A percentile compares a stretch with the other conserved stretches of the same genome.
These are phyloP conservation scores for Brassica incana DNA, from an alignment of 345 rosid genomes.

Conservation along the genomic window DNA sequence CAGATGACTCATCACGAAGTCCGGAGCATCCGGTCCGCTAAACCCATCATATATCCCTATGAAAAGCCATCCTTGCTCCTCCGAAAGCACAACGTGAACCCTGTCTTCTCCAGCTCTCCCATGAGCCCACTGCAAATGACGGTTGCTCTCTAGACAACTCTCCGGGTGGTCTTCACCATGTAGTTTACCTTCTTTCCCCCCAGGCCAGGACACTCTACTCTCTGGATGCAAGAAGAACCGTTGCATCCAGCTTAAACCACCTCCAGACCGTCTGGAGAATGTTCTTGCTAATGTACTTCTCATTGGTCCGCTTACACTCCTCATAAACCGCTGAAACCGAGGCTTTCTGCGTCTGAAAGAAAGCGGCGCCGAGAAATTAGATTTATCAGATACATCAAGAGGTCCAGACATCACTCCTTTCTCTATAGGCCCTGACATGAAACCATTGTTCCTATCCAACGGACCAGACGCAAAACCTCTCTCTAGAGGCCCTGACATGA, in stretches of 20 bases:
- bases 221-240: slow-evolving; percentile 75
- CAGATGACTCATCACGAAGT: slow-evolving; percentile 83
- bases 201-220: slow-evolving; percentile 67
- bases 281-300: slow-evolving; percentile 72
- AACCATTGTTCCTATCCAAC: slow-evolving; percentile 75
- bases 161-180: slow-evolving; percentile 56
- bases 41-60: slow-evolving; percentile 99
- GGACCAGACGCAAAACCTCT: slow-evolving; percentile 94
- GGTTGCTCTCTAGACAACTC: slow-evolving; percentile 59
- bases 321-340: slow-evolving; percentile 69
- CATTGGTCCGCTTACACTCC: slow-evolving; percentile 94
- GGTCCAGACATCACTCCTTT: slow-evolving; percentile 97
- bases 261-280: slow-evolving; percentile 72
- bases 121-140: slow-evolving; percentile 97
- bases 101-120: slow-evolving; percentile 99
- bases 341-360: slow-evolving; percentile 63
- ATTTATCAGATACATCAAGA: slow-evolving; percentile 73
- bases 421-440: slow-evolving; percentile 95
- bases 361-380: slow-evolving; percentile 95
- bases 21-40: slow-evolving; percentile 99
- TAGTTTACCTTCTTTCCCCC: slow-evolving; percentile 60
- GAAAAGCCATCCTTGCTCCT: slow-evolving; percentile 96
- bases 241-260: slow-evolving; percentile 77
- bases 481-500: slow-evolving; percentile 95
- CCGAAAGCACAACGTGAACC: slow-evolving; percentile 96